Base-by-base conservation (phyloP, 345 rosid species). In the Iberis pinnata region DNA sequence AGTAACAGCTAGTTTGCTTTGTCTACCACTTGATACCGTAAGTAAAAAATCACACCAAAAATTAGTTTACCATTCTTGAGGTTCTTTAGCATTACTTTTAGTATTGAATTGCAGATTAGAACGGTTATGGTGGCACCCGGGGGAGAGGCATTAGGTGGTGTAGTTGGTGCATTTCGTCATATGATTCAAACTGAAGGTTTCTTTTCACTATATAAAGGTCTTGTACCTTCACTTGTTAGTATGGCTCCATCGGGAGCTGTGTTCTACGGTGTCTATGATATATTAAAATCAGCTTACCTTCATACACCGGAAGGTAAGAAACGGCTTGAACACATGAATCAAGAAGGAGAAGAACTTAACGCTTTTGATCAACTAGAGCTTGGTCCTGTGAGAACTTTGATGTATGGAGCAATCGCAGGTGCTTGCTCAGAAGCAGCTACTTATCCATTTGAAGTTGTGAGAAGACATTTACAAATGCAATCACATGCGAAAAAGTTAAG, bases 201-300 rank as follows among this genome's bases (percentile, higher is more conserved):
- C 76, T 78, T 83, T 58, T 80, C 92, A 1, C 74, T 83, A 33
- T 83, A 76, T 66, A 83, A 73, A 74, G 87, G 92, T 33, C 70
- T 83, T 61, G 81, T 76, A 31, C 84, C 92, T 46, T 83, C 87
- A n/a, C 65, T 80, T 14, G 43, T 68, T 46, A 83, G 92, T 65
- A 78, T 83, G 82, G 87, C 87, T 51, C 87, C 92, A 43, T 75
- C 84, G 6, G 87, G 84, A 61, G 87, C 87, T 2, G 92, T 83
- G 40, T 80, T 83, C 68, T 80, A 75, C 50, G 81, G 92, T 43
- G 87, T 76, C 25, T 80, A 83, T 41, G 87, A 83, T 54, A 80
- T 80, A 18, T 43, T 83, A 49, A 78, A 80, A 67, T 75, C 87
- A 20, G 68, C 81, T 48, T 80, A 83, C 63, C 74, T 80, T 51